Base-by-base conservation (phyloP, 306 rosid species). In the Pterocarpus santalinus region DNA sequence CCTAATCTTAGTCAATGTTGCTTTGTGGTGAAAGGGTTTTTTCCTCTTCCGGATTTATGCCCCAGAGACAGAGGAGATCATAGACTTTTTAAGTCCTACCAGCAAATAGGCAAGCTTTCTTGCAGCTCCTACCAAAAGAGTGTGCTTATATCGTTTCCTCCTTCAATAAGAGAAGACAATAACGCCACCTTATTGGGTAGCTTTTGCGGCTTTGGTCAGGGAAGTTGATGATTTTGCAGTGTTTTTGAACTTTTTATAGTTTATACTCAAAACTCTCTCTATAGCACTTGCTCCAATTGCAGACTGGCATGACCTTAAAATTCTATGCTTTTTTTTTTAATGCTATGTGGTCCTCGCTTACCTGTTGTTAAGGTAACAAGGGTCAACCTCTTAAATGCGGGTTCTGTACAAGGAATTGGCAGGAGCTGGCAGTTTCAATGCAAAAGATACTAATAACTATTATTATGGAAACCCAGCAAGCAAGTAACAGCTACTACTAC, bases 181-280 rank as follows among this genome's bases (percentile, higher is more conserved):
- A 69, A 75, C 49, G 76, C 14, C 80, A 84, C 65, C 76, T 84
- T 79, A 62, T 80, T 66, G 83, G 89, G 69, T 65, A 78, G 30
- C 32, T 66, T 22, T 49, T 47, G 69, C 80, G 61, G 81, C 75
- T 47, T 32, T 46, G 72, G 64, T 65, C 68, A 30, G 65, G 71
- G 56, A 32, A 28, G 81, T 69, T 65, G 72, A 79, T 10, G 22
- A 36, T 51, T 72, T 36, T 58, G 44, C 33, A 75, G 58, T 9
- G 68, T 35, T 57, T 53, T 66, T 53, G 12, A 65, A 65, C 32
- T 32, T 3, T 39, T 15, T 38, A 22, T 72, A 66, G 62, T 43
- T 30, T 38, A 73, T 33, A 53, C 53, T 22, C n/a, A 43, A 2
- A 1, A 43, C 66, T 16, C 57, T 14, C 57, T 33, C 69, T 34